phyloP scores from a whole-genome alignment of 2,329 filamentous ascomycete species.

The Raffaelea albimanens region DNA sequence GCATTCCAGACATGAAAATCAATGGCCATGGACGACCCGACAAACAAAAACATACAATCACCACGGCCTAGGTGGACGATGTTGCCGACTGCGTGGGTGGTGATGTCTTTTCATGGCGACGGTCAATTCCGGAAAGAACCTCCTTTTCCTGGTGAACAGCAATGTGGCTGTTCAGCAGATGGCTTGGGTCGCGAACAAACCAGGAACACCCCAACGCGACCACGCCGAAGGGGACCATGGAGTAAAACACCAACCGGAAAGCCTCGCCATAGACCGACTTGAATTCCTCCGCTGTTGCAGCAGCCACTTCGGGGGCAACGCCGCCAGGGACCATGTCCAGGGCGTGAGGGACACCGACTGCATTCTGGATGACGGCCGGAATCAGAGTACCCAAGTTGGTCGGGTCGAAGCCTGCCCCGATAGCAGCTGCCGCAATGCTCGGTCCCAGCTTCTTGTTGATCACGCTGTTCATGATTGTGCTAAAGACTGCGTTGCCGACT shows the following conservation, averaged over 20 bases:
- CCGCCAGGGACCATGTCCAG: constrained; percentile 35
- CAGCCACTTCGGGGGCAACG: constrained; percentile 23
- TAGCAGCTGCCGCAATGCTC: constrained; percentile 19
- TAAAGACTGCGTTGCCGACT: constrained; percentile 25
- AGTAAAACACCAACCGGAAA: constrained; percentile 32
- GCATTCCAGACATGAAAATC: no score
- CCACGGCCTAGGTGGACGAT: no score
- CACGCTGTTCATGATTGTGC: constrained; percentile 20
- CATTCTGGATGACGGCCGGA: constrained; percentile 31
- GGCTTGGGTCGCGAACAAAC: constrained; percentile 9
- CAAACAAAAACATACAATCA: no score
- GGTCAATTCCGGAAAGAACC: constrained; percentile 4
- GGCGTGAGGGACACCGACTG: constrained; percentile 51
- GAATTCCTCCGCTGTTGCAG: constrained; percentile 23
- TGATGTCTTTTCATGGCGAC: not conserved
- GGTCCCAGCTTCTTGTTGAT: constrained; percentile 18
- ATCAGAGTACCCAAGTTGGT: constrained; percentile 31
- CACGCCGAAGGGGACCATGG: constrained; percentile 28
- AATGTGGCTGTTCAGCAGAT: constrained; percentile 9
- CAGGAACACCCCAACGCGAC: constrained; percentile 14
- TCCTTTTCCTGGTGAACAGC: constrained; percentile 9
- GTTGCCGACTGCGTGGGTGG: not conserved
- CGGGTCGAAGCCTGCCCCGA: constrained; percentile 16
- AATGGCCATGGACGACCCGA: no score
- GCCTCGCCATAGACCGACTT: constrained; percentile 29